phyloP scores from a whole-genome alignment of 805 yeast genomes.

The Metschnikowia santaceciliae region DNA sequence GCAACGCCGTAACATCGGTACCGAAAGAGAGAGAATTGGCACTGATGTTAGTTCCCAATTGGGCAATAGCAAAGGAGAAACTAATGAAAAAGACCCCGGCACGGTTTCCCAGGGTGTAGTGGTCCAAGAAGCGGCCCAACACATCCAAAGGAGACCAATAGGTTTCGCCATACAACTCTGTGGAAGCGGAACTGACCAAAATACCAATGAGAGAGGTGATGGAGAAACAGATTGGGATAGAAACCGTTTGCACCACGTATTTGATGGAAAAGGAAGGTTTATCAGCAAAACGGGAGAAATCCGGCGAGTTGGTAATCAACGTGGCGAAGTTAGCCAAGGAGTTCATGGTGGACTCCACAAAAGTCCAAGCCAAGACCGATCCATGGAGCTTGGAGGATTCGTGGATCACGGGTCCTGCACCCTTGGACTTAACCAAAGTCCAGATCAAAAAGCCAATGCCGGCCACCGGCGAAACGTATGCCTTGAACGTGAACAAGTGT shows the following conservation, averaged over 20 bases:
- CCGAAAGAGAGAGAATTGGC: conserved; percentile 71
- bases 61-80: conserved; percentile 68
- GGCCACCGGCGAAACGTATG: conserved; percentile 74
- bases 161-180: conserved; percentile 59
- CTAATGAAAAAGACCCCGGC: conserved; percentile 79
- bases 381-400: conserved; percentile 53
- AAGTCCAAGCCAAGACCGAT: conserved; percentile 75
- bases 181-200: conserved; percentile 75
- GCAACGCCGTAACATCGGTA: conserved; percentile 64
- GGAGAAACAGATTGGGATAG: conserved; percentile 76
- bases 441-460: conserved; percentile 81
- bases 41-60: conserved; percentile 72
- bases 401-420: conserved; percentile 69
- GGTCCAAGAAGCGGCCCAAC: conserved; percentile 53
- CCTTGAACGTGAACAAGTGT: conserved; percentile 80
- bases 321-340: conserved; percentile 84
- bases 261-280: conserved; percentile 37
- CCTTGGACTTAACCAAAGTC: conserved; percentile 77
- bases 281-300: conserved; percentile 78
- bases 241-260: conserved; percentile 44
- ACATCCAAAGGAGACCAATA: conserved; percentile 86
- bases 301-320: conserved; percentile 84
- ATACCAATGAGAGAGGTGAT: conserved; percentile 83
- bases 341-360: conserved; percentile 73
- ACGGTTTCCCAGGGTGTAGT: conserved; percentile 54